A percentile compares a stretch with the other conserved stretches of the same genome.
phyloP scores from a whole-genome alignment of 2,329 filamentous ascomycete genomes.

The Aspergillus thermomutatus region DNA sequence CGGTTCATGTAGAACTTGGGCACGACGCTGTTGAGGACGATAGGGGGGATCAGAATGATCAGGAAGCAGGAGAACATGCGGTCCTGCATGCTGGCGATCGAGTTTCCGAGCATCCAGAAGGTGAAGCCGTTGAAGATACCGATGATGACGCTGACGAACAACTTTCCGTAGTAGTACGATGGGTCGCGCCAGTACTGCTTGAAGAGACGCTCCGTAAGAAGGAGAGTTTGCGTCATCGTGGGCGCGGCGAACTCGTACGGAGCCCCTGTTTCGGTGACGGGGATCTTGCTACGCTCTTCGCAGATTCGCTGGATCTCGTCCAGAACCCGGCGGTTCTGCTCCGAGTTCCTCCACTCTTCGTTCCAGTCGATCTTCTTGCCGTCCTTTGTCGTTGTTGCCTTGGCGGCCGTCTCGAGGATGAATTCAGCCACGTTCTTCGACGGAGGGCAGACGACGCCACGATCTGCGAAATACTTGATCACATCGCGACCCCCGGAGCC shows the following conservation, averaged over 20 bases:
- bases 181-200: slow-evolving; percentile 72
- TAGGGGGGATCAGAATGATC: slow-evolving; percentile 64
- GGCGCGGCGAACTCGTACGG: slow-evolving; percentile 65
- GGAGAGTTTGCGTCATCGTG: slow-evolving; percentile 58
- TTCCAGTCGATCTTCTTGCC: slow-evolving; percentile 67
- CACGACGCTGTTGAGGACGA: slow-evolving; percentile 68
- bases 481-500: slow-evolving; percentile 64
- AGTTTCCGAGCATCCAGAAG: slow-evolving; percentile 67
- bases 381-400: slow-evolving; percentile 49
- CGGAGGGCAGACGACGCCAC: slow-evolving; percentile 64
- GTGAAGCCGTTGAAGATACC: slow-evolving; percentile 79
- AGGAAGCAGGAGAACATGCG: slow-evolving; percentile 72
- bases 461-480: slow-evolving; percentile 64
- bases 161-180: slow-evolving; percentile 71
- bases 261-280: slow-evolving; percentile 38
- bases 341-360: slow-evolving; percentile 67
- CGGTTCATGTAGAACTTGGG: slow-evolving; percentile 76
- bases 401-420: slow-evolving; percentile 63
- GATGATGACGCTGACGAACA: slow-evolving; percentile 68
- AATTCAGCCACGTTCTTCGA: slow-evolving; percentile 66
- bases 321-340: slow-evolving; percentile 57
- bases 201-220: slow-evolving; percentile 69
- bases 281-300: slow-evolving; percentile 52
- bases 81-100: slow-evolving; percentile 68
- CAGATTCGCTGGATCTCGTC: slow-evolving; percentile 66